Percentiles rank a stretch among this genome's conserved stretches.
Evolutionary conservation across 2,329 filamentous ascomycete genomes (phyloP).

Genomic region (Metarhizium guizhouense): DNA sequence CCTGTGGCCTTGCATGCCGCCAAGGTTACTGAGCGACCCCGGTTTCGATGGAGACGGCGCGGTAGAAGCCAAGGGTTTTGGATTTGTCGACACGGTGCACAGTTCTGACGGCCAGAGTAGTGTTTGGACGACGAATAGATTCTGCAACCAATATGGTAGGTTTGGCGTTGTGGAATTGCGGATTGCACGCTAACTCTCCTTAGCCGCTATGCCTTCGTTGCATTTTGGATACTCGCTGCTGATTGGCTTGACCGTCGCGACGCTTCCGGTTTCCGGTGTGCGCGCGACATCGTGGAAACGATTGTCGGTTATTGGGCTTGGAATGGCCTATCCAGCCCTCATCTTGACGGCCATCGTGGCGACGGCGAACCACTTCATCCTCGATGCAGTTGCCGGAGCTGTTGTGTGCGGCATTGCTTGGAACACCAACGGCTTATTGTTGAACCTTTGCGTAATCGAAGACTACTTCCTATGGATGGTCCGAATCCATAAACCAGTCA

Average conservation of each 20-base stretch:
- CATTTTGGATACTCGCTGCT: constrained; percentile 70
- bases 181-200: too few relatives aligned
- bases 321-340: constrained; percentile 53
- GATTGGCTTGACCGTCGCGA: constrained; percentile 60
- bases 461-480: constrained; percentile 58
- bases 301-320: constrained; percentile 32
- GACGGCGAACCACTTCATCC: constrained; percentile 65
- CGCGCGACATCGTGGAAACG: constrained; percentile 45
- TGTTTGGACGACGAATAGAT: constrained; percentile 57
- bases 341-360: constrained; percentile 62
- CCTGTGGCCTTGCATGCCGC: constrained; percentile 55
- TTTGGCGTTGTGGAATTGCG: constrained; percentile 2
- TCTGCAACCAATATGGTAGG: constrained; percentile 66
- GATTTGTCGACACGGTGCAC: constrained; percentile 50
- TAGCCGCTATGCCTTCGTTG: constrained; percentile 49
- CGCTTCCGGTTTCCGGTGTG: constrained; percentile 50
- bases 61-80: too few relatives aligned
- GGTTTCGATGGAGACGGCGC: too few relatives aligned
- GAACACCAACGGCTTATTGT: constrained; percentile 42
- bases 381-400: constrained; percentile 62
- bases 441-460: constrained; percentile 57
- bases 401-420: constrained; percentile 57
- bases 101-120: constrained; percentile 42
- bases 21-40: too few relatives aligned
- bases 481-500: constrained; percentile 50